Conservation (phyloP, 192 early-diverging fungal genomes). For the Linnemannia hyalina region DNA sequence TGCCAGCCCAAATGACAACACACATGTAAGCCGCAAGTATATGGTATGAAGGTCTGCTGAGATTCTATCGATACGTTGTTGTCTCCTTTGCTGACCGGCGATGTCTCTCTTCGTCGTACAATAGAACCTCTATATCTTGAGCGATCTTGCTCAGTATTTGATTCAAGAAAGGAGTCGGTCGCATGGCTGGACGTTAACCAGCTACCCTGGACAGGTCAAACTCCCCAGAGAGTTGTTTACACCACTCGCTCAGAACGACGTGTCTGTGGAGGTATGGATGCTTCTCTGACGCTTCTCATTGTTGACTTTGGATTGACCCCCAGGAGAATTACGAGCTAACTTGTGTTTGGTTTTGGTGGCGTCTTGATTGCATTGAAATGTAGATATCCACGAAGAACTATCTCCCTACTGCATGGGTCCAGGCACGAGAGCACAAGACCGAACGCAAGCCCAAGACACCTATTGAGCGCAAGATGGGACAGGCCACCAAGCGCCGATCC, state of each 20-base stretch:
- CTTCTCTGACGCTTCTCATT: background rate
- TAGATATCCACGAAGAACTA: conserved; percentile 54
- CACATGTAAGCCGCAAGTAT: conserved; percentile 58
- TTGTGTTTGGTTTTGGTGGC: background rate
- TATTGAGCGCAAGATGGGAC: conserved; percentile 48
- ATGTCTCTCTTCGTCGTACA: background rate
- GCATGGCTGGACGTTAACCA: conserved; percentile 82
- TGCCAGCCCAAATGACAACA: conserved; percentile 57
- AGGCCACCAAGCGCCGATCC: conserved; percentile 42
- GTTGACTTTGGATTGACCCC: background rate
- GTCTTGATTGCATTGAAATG: background rate
- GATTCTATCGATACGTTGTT: background rate
- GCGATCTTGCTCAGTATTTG: conserved; percentile 85
- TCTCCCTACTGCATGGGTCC: conserved; percentile 44
- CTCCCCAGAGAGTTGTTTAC: conserved; percentile 79
- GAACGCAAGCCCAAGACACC: conserved; percentile 27
- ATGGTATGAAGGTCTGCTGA: background rate
- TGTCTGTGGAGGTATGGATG: conserved; percentile 53
- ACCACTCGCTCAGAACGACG: conserved; percentile 54
- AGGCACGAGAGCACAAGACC: conserved; percentile 28
- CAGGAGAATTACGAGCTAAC: background rate
- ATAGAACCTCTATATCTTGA: conserved; percentile 83
- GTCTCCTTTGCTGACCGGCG: conserved; percentile 4
- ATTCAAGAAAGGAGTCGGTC: conserved; percentile 83
- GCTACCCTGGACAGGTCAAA: conserved; percentile 79